A percentile compares a stretch with the other conserved stretches of the same genome.
These are phyloP conservation scores for Elongisporangium prolatum DNA, from an alignment of 352 stramenopile genomes.

Conservation along the genomic window DNA sequence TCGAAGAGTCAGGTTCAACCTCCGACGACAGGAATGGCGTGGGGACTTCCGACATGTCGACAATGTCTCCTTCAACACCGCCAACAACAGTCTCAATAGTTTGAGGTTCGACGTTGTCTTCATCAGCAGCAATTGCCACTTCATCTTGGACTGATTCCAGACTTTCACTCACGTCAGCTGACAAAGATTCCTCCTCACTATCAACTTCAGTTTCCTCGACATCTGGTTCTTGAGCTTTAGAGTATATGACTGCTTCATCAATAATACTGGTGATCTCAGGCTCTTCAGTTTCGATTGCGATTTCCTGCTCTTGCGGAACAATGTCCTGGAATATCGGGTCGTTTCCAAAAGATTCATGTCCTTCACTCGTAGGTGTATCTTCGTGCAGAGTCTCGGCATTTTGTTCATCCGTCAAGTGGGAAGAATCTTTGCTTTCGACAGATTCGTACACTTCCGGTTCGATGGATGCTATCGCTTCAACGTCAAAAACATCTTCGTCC, in stretches of 20 bases:
- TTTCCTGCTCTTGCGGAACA: neutral
- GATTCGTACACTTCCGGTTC: no score
- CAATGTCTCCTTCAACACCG: neutral
- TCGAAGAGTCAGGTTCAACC: neutral
- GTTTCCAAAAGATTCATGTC: neutral
- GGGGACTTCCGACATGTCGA: neutral
- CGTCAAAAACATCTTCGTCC: neutral
- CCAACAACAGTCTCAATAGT: neutral
- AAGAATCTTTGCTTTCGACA: neutral
- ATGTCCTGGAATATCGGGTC: neutral
- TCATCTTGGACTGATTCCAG: neutral
- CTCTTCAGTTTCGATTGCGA: neutral
- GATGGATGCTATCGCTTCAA: no score
- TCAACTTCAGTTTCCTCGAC: no score
- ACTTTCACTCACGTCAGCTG: no score
- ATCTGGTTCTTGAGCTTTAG: neutral
- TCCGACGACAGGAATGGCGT: neutral
- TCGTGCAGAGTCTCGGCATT: no score
- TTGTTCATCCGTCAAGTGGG: neutral
- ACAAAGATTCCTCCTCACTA: no score
- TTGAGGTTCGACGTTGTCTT: neutral
- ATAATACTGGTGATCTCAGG: neutral
- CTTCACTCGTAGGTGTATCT: no score
- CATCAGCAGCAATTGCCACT: neutral
- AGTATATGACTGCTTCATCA: neutral